Evolutionary conservation across 108 stramenopile species (phyloP), one percentile per base, ranked within the genome.

Genomic region (Pseudonitzschia pungens): DNA sequence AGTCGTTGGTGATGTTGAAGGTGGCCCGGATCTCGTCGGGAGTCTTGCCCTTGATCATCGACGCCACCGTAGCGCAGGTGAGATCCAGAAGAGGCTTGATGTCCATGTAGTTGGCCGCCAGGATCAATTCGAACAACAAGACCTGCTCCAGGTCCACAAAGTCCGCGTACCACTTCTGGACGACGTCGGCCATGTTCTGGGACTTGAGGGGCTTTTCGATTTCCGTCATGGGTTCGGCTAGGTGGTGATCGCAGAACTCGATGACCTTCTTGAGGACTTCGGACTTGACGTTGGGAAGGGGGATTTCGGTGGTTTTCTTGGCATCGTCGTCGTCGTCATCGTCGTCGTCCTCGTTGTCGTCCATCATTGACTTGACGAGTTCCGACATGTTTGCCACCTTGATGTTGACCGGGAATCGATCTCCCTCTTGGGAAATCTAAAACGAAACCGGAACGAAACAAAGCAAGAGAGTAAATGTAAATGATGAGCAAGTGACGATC

Each of bases 121-220:
- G 79, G 57, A 99, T 99, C 31, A 99, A 84, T 83, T 99, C 99
- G 84, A 99, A 99, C 53, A 99, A 84, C 32, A 97, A 75, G 54
- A 97, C 97, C 79, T 99, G 99, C 68, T 98, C 97, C 50, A 99
- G 81, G 70, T 97, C 84, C 31, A 99, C 98, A 79, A 98, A 99
- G 82, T 95, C 95, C 8, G 98, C 98, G 80, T 99, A 99, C 98
- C 98, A 99, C 79, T 97, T 95, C 75, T 99, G 97, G 64, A 99
- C 99, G 29, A 99, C 97, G 76, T 99, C 97, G 43, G 88, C 79
- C 98, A 99, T 97, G 78, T 90, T 86, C 31, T 94, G 84, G 44
- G 90, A 89, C 84, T 96, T 98, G 75, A 99, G 89, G 7, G 99
- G 99, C 88, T 99, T 99, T 75, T 99, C 98, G 72, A 99, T 99